phyloP scores from a whole-genome alignment of 192 early-diverging fungal species.

The Backusella liffmaniae region DNA sequence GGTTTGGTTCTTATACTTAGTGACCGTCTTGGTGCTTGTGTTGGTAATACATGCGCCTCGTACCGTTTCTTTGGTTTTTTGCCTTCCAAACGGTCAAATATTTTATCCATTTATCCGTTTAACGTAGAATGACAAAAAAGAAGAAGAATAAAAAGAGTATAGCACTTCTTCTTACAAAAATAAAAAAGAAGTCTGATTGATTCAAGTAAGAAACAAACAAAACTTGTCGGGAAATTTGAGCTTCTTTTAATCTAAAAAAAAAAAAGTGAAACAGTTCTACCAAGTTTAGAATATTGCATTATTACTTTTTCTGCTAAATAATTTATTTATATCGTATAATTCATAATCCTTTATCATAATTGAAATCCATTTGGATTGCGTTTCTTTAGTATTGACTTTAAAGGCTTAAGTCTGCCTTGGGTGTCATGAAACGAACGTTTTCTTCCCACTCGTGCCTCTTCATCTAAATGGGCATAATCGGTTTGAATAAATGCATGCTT shows the following conservation, averaged over 20 bases:
- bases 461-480: slow-evolving; percentile 27
- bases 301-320: background rate
- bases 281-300: background rate
- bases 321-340: no score
- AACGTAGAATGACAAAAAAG: background rate
- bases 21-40: background rate
- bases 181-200: background rate
- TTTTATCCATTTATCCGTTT: slow-evolving; percentile 1
- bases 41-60: background rate
- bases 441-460: background rate
- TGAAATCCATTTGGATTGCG: background rate
- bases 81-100: background rate
- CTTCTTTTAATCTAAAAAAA: background rate
- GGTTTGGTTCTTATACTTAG: background rate
- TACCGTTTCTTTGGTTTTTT: background rate
- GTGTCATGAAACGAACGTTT: background rate
- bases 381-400: background rate
- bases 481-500: slow-evolving; percentile 75
- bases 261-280: background rate
- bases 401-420: background rate
- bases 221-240: background rate
- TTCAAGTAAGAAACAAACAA: slow-evolving; percentile 3
- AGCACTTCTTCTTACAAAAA: background rate
- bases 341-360: background rate
- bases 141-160: background rate